Percentiles rank a stretch among this genome's conserved stretches.
phyloP scores from a whole-genome alignment of 2,329 filamentous ascomycete genomes.

The Thyridium curvatum region DNA sequence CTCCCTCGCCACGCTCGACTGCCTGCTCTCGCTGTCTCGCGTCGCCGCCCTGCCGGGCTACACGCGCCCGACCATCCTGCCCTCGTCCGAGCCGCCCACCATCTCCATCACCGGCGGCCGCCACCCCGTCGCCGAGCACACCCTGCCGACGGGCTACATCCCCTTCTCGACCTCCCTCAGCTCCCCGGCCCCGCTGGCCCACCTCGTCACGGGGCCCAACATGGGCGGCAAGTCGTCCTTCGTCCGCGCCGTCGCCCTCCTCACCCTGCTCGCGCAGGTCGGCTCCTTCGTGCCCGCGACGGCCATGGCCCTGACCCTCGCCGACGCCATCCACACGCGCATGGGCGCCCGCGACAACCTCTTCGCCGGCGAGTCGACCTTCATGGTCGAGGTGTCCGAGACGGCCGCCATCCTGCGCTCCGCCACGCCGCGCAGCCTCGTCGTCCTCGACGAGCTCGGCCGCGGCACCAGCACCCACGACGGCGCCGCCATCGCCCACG shows the following conservation, averaged over 20 bases:
- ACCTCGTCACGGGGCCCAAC: conserved; percentile 93
- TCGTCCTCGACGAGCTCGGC: conserved; percentile 92
- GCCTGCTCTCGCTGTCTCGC: conserved; percentile 76
- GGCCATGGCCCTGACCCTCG: conserved; percentile 66
- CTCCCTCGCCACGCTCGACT: conserved; percentile 81
- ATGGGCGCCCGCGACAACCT: conserved; percentile 97
- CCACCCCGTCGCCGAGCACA: conserved; percentile 93
- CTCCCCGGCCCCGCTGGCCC: conserved; percentile 59
- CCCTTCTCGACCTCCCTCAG: conserved; percentile 77
- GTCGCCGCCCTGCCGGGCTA: conserved; percentile 86
- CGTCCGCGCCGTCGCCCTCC: conserved; percentile 84
- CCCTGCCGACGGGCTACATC: conserved; percentile 80
- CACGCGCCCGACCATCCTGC: conserved; percentile 63
- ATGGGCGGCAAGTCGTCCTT: conserved; percentile 99
- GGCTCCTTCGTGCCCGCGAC: conserved; percentile 88
- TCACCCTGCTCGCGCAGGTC: conserved; percentile 89
- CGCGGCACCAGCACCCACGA: conserved; percentile 93
- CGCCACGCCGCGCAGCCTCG: conserved; percentile 75
- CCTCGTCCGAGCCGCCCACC: conserved; percentile 56
- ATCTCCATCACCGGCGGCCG: conserved; percentile 71
- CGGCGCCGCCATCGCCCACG: conserved; percentile 90
- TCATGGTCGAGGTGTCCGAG: conserved; percentile 96
- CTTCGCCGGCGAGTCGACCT: conserved; percentile 88
- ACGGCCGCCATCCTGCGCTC: conserved; percentile 86
- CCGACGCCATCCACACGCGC: conserved; percentile 89